Percentiles rank a stretch among this genome's conserved stretches.
Evolutionary conservation across 1,284 basidiomycete species (phyloP).

Genomic region (Leccinum subspadiceum): DNA sequence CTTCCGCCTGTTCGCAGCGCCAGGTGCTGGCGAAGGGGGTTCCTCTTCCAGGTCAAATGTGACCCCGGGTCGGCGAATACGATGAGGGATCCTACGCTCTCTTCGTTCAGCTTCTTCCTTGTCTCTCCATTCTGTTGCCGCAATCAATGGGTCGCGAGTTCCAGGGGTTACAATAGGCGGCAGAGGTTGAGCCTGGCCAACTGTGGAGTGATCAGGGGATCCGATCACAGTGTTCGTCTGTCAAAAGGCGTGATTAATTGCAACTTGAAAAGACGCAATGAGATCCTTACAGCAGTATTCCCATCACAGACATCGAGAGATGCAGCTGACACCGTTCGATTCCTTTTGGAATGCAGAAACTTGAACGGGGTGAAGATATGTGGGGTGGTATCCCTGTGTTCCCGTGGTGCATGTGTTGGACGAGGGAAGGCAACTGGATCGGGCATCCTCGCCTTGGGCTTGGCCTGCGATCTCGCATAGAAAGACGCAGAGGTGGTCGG

Average conservation of each 20-base stretch:
- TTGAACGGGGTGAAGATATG: slow-evolving; percentile 62
- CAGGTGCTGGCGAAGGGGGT: slow-evolving; percentile 35
- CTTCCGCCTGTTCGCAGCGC: slow-evolving; percentile 24
- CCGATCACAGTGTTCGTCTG: slow-evolving; percentile 70
- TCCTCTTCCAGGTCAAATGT: slow-evolving; percentile 65
- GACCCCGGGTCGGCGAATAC: slow-evolving; percentile 63
- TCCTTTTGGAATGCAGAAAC: slow-evolving; percentile 50
- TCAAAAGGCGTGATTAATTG: slow-evolving; percentile 13
- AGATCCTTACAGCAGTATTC: slow-evolving; percentile 57
- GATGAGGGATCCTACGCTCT: slow-evolving; percentile 38
- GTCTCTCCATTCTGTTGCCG: slow-evolving; percentile 66
- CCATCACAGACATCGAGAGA: slow-evolving; percentile 76
- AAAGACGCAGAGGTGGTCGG: slow-evolving; percentile 4
- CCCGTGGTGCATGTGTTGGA: slow-evolving; percentile 17
- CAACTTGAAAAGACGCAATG: neutral
- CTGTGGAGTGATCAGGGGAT: slow-evolving; percentile 68
- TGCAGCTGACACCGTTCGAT: slow-evolving; percentile 67
- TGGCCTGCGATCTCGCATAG: slow-evolving; percentile 15
- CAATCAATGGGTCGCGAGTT: slow-evolving; percentile 57
- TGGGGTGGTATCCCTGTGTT: slow-evolving; percentile 41
- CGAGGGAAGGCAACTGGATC: slow-evolving; percentile 26
- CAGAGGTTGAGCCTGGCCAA: slow-evolving; percentile 47
- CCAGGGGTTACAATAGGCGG: slow-evolving; percentile 57
- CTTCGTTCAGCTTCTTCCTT: slow-evolving; percentile 42
- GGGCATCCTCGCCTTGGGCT: slow-evolving; percentile 29